Evolutionary conservation across 305 asterid genomes (phyloP).

Genomic region (Withania somnifera): DNA sequence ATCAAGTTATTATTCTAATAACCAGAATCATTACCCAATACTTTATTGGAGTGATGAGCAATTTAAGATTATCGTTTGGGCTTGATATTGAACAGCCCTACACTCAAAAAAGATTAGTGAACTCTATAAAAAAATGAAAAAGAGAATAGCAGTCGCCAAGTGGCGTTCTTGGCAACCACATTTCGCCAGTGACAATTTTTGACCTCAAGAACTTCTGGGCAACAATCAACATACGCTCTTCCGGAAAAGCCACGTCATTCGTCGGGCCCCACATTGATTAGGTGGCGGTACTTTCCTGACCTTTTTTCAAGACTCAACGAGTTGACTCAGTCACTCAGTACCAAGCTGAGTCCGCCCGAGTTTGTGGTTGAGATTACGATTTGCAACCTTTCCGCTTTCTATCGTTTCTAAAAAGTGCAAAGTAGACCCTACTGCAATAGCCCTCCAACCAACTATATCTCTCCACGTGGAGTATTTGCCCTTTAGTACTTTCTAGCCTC

Average conservation of each 20-base stretch:
- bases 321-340: background rate
- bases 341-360: background rate
- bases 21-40: too few relatives aligned
- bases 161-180: background rate
- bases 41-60: too few relatives aligned
- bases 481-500: slow-evolving; percentile 44
- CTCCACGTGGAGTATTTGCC: slow-evolving; percentile 35
- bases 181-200: background rate
- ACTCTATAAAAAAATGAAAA: too few relatives aligned
- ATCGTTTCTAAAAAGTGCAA: slow-evolving; percentile 49
- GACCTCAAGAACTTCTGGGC: background rate
- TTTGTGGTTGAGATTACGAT: slow-evolving; percentile 16
- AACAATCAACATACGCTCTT: background rate
- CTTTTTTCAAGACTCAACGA: background rate
- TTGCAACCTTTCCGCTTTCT: background rate
- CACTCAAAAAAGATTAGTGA: too few relatives aligned
- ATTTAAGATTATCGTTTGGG: too few relatives aligned
- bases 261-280: background rate
- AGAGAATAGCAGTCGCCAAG: background rate
- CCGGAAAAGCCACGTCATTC: background rate
- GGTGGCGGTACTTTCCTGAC: background rate
- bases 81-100: too few relatives aligned
- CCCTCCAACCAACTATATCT: slow-evolving; percentile 24
- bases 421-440: slow-evolving; percentile 17
- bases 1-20: too few relatives aligned